These are phyloP conservation scores for Macroventuria anomochaeta DNA, from an alignment of 2,329 filamentous ascomycete species.

Conservation along the genomic window DNA sequence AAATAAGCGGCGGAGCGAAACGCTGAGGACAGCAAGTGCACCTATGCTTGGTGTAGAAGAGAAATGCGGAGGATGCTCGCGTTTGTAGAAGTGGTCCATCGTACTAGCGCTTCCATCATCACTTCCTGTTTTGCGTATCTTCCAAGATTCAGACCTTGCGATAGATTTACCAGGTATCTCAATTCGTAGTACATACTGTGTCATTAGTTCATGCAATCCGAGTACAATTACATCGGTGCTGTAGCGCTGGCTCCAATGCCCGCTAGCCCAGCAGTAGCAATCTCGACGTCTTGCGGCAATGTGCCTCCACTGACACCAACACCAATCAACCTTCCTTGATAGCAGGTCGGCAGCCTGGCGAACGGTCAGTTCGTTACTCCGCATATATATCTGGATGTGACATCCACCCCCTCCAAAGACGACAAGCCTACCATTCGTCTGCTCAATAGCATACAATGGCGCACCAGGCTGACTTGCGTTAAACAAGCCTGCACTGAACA, in stretches of 20 bases:
- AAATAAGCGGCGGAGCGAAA: neutral
- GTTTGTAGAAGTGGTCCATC: too few relatives aligned
- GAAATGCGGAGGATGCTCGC: too few relatives aligned
- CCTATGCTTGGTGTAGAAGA: neutral
- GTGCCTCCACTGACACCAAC: constrained; percentile 39
- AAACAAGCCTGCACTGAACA: constrained; percentile 24
- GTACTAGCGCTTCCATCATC: neutral
- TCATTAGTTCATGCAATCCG: too few relatives aligned
- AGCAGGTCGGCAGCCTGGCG: constrained; percentile 33
- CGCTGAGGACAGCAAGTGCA: too few relatives aligned
- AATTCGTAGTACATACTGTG: too few relatives aligned
- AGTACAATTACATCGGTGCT: constrained; percentile 1
- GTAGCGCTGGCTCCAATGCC: constrained; percentile 12
- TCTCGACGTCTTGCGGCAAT: constrained; percentile 35
- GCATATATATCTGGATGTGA: neutral
- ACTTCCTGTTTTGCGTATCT: neutral
- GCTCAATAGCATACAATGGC: constrained; percentile 31
- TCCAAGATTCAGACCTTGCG: too few relatives aligned
- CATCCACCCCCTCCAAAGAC: constrained; percentile 38
- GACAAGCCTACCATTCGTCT: constrained; percentile 38
- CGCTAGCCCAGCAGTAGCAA: constrained; percentile 19
- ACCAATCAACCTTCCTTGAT: constrained; percentile 34
- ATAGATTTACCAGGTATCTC: too few relatives aligned
- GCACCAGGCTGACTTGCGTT: constrained; percentile 25
- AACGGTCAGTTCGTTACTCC: neutral